Evolutionary conservation across 2,329 filamentous ascomycete genomes (phyloP), one percentile per base, ranked within the genome.

Genomic region (Ascochyta viciae-villosae): DNA sequence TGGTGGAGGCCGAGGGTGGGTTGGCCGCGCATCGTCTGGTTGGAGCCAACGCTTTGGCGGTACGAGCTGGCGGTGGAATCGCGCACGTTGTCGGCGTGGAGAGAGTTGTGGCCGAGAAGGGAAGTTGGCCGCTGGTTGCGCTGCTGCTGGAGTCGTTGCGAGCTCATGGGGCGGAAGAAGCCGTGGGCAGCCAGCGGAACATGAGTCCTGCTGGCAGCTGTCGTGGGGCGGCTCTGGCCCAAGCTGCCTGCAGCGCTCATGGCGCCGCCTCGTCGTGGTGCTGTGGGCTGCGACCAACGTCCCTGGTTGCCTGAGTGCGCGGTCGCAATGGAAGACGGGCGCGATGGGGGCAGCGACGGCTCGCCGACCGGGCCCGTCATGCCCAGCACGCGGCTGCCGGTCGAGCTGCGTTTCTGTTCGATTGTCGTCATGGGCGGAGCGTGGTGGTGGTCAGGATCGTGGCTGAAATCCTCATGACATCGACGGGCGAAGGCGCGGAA

Each of bases 141-240:
- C 77, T 98, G 95, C 50, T 92, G 92, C 77, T 98, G 94, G 46
- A 98, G 81, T 74, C 92, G 89, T 74, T 96, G 92, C 23, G 94
- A 96, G 78, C 93, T 98, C 92, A 99, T 96, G 35, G 95, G 95
- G 22, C 89, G 89, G 73, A 96, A 96, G 79, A 99, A 98, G 50
- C 91, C 94, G 70, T 94, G 90, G 15, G 92, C 92, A 3, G 92
- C 89, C 49, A 99, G 80, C 1, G 95, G 93, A 19, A 96, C 92
- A 81, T 99, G 95, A 38, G 91, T 95, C 70, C 89, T 86, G 72
- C 89, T 92, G 41, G 89, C 82, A 38, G 90, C 83, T 63, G 88
- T 94, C 15, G 81, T 83, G 49, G 81, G 89, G 62, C 83, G 68
- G 35, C 74, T 75, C 24, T 50, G 47, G 29, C 52, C 46, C 53